Evolutionary conservation across 371 early-diverging fungal species (phyloP).

Genomic region (Syncephalastrum monosporum): DNA sequence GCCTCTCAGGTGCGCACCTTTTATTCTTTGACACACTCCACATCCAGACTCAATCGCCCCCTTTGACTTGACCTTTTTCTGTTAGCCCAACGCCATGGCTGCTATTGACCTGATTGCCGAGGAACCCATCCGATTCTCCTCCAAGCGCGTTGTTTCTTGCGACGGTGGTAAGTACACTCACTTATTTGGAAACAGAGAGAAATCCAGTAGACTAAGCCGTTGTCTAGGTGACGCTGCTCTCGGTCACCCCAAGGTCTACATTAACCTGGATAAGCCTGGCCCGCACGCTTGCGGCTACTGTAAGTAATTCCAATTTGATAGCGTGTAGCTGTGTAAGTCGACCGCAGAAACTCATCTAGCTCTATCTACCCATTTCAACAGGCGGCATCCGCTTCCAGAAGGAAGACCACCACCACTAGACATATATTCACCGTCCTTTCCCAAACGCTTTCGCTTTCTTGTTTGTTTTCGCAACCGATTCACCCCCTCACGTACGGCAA

Average conservation of each 20-base stretch:
- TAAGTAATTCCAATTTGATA: conserved; percentile 37
- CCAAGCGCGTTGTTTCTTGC: conserved; percentile 77
- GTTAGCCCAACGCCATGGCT: conserved; percentile 85
- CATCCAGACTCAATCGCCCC: not conserved
- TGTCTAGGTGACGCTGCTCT: conserved; percentile 81
- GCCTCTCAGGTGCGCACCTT: conserved; percentile 65
- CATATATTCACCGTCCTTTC: not conserved
- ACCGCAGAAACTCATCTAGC: not conserved
- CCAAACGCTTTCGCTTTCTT: not conserved
- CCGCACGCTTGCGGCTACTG: conserved; percentile 80
- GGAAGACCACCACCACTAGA: conserved; percentile 40
- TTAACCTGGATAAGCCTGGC: conserved; percentile 80
- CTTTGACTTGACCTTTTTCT: not conserved
- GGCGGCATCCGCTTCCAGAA: conserved; percentile 79
- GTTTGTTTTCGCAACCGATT: not conserved
- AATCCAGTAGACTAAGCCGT: conserved; percentile 2
- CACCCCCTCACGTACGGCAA: conserved; percentile 1
- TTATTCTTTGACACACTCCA: not conserved
- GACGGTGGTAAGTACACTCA: conserved; percentile 72
- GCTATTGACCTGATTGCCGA: conserved; percentile 92
- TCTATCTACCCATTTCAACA: conserved; percentile 20
- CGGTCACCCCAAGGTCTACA: conserved; percentile 94
- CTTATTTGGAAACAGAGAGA: not conserved
- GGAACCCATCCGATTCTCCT: conserved; percentile 79
- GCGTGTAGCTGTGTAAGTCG: not conserved